Percentiles rank a stretch among this genome's conserved stretches.
phyloP scores from a whole-genome alignment of 768 basidiomycete genomes.

The Flagelloscypha sp. region DNA sequence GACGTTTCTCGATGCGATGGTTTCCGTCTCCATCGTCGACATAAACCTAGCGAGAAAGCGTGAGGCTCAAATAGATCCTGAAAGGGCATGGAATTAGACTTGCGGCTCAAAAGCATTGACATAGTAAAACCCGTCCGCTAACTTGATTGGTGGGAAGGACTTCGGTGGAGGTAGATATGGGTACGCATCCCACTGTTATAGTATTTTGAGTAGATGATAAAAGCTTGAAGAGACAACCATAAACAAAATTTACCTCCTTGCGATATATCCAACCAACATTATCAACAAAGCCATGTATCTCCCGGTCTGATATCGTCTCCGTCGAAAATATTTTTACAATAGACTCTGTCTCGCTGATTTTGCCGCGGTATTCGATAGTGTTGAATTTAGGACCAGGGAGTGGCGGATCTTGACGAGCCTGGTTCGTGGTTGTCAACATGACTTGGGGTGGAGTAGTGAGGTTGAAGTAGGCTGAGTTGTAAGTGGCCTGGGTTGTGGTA shows the following conservation, averaged over 20 bases:
- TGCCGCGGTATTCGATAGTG: constrained; percentile 74
- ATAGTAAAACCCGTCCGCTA: constrained; percentile 78
- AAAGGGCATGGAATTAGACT: constrained; percentile 20
- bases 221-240: no score
- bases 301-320: constrained; percentile 52
- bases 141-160: constrained; percentile 68
- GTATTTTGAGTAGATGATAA: constrained; percentile 5
- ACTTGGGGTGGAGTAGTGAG: constrained; percentile 45
- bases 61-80: constrained; percentile 3
- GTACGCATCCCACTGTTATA: constrained; percentile 68
- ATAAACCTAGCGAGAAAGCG: constrained; percentile 46
- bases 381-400: constrained; percentile 85
- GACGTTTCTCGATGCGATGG: constrained; percentile 71
- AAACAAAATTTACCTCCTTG: constrained; percentile 44
- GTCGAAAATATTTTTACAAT: constrained; percentile 85
- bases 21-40: constrained; percentile 93
- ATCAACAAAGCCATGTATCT: constrained; percentile 56
- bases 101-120: constrained; percentile 89
- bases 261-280: constrained; percentile 75
- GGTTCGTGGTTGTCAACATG: constrained; percentile 66
- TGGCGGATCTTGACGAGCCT: constrained; percentile 39
- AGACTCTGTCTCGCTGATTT: constrained; percentile 49
- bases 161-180: constrained; percentile 61
- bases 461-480: constrained; percentile 65
- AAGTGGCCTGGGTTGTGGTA: constrained; percentile 55